Conservation (phyloP, 2,329 filamentous ascomycete genomes). For the Aspergillus flavus region DNA sequence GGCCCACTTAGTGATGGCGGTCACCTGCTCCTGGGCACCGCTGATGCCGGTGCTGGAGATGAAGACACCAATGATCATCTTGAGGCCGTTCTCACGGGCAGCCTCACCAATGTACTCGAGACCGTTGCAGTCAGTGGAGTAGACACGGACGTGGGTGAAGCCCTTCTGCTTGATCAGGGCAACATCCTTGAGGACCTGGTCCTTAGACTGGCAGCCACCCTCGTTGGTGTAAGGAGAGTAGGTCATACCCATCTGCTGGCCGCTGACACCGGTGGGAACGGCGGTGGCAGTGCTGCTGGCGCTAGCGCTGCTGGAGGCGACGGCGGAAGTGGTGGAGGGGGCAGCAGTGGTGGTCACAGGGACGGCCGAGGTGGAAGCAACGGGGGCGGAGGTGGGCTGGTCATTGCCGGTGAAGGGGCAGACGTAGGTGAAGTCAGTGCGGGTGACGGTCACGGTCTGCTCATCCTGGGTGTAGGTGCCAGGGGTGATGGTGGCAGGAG, state of each 20-base stretch:
- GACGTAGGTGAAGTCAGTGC: constrained; percentile 68
- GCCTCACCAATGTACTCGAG: constrained; percentile 75
- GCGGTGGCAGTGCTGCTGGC: constrained; percentile 26
- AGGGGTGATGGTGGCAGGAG: constrained; percentile 64
- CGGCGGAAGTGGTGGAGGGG: constrained; percentile 22
- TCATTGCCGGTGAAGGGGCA: constrained; percentile 65
- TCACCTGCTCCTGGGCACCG: constrained; percentile 72
- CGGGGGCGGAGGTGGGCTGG: constrained; percentile 30
- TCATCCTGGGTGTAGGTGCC: constrained; percentile 74
- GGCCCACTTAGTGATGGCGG: constrained; percentile 70
- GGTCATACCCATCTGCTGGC: constrained; percentile 69
- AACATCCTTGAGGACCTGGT: constrained; percentile 64
- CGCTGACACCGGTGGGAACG: constrained; percentile 29
- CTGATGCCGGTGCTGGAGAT: constrained; percentile 66
- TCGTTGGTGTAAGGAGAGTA: constrained; percentile 72
- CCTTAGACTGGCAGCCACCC: constrained; percentile 64
- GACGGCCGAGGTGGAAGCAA: constrained; percentile 25
- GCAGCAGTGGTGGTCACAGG: constrained; percentile 24
- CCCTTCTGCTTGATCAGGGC: constrained; percentile 63
- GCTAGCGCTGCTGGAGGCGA: constrained; percentile 24
- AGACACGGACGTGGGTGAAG: constrained; percentile 75
- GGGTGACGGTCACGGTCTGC: constrained; percentile 67
- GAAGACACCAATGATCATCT: constrained; percentile 86
- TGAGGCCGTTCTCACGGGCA: constrained; percentile 66
- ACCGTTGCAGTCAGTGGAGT: constrained; percentile 88